Evolutionary conservation across 306 rosid genomes (phyloP).

Genomic region (Cicer yamashitae): DNA sequence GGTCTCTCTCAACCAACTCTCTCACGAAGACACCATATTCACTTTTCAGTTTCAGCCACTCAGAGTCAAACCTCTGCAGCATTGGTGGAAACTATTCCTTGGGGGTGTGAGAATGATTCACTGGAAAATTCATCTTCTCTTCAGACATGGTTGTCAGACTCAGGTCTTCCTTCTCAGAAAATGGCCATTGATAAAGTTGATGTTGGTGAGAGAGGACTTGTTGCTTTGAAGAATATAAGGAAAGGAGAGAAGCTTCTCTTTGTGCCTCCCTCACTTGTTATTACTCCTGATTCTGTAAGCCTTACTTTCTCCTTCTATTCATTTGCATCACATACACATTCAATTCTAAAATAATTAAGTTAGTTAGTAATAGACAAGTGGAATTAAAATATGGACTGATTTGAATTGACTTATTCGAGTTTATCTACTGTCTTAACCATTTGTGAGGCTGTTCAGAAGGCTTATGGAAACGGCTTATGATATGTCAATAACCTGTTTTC

Average conservation of each 20-base stretch:
- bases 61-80: constrained; percentile 35
- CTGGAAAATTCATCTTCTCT: constrained; percentile 76
- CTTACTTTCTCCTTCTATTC: not conserved
- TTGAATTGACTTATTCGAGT: not conserved
- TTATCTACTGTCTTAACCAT: not conserved
- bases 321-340: not conserved
- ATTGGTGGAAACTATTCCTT: constrained; percentile 53
- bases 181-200: constrained; percentile 80
- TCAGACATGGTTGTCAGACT: constrained; percentile 76
- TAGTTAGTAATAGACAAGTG: not conserved
- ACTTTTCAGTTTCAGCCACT: constrained; percentile 61
- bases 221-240: constrained; percentile 85
- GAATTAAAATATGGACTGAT: not conserved
- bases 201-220: constrained; percentile 93
- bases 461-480: not conserved
- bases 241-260: constrained; percentile 93
- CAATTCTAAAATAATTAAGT: not conserved
- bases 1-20: constrained; percentile 40
- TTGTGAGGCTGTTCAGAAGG: not conserved
- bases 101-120: constrained; percentile 95
- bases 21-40: constrained; percentile 51
- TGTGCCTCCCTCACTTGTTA: constrained; percentile 82
- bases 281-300: constrained; percentile 75
- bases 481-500: not conserved
- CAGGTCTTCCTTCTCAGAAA: constrained; percentile 92